Base-by-base conservation (phyloP, 2,329 filamentous ascomycete species). In the Fusarium denticulatum region DNA sequence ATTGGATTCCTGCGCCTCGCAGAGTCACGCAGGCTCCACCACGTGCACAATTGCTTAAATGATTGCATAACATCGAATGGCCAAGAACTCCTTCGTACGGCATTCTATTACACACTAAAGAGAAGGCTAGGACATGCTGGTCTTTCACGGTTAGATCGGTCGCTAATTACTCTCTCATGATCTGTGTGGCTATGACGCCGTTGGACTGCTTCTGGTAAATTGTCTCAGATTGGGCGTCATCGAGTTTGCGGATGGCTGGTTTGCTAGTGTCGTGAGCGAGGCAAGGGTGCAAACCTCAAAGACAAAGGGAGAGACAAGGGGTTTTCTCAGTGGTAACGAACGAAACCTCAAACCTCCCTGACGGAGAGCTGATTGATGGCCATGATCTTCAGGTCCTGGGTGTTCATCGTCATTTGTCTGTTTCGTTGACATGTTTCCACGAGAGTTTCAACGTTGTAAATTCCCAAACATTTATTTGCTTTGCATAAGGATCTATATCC, bases 1-100 rank as follows among this genome's bases (percentile, higher is more conserved):
- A 76, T 77, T 76, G 71, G 69, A 74, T 74, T 76, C 63, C 68
- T 64, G 43, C 53, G 43, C 59, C 60, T 64, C 42, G 52, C 39
- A 47, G 55, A 63, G 69, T 75, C 66, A 68, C 46, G 60, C 46
- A 64, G 36, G 39, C 60, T 68, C 69, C 67, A 72, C 72, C 50
- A 62, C 47, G 60, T 62, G 56, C 63, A 60, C 57, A 60, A 32
- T 43, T 63, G 39, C 60, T 20, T 28, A 37, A 55, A 50, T 28
- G 37, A 55, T 62, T 74, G 68, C 72, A 74, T 71, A 65, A 64
- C 65, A 62, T 47, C 58, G 26, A 45, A 58, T 50, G 59, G 60
- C 43, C 58, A 42, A 69, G 36, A 62, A 63, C 64, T 50, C 60
- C 64, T 69, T 76, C 47, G 46, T 50, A 57, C 56, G 59, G 40